These are phyloP conservation scores for Backusella macrospora DNA, from an alignment of 192 early-diverging fungal species.

Conservation along the genomic window DNA sequence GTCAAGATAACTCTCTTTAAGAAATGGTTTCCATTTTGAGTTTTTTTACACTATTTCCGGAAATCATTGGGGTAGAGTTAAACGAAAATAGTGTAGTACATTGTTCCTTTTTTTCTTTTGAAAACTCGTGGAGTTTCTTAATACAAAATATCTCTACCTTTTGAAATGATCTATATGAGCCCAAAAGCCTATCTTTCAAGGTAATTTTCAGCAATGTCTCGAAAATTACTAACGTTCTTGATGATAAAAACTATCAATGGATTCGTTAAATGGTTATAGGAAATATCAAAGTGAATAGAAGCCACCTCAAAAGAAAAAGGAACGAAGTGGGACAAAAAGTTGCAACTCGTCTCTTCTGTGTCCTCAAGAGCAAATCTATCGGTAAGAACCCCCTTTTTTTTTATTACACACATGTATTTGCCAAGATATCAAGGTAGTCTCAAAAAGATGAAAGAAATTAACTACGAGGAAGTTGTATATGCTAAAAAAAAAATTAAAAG, in stretches of 20 bases:
- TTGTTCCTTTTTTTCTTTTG: too few species aligned
- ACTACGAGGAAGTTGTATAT: not conserved
- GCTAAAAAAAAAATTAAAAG: conserved; percentile 1
- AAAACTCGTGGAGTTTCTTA: too few species aligned
- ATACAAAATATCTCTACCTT: conserved; percentile 15
- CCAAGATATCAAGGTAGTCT: conserved; percentile 15
- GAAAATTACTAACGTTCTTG: conserved; percentile 18
- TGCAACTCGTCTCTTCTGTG: conserved; percentile 6
- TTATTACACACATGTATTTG: conserved; percentile 15
- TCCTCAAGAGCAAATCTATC: conserved; percentile 10
- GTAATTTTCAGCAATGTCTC: conserved; percentile 10
- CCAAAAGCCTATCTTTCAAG: conserved; percentile 12
- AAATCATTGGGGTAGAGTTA: too few species aligned
- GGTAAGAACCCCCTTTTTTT: conserved; percentile 24
- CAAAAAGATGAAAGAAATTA: conserved; percentile 1
- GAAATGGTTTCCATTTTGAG: too few species aligned
- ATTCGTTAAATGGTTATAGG: conserved; percentile 15
- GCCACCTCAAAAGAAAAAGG: conserved; percentile 11
- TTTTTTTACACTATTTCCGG: too few species aligned
- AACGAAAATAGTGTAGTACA: too few species aligned
- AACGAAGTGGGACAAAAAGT: conserved; percentile 22
- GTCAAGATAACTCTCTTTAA: too few species aligned
- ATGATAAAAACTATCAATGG: conserved; percentile 4
- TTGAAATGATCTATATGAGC: conserved; percentile 16
- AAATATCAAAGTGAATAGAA: conserved; percentile 15